Percentiles rank a stretch among this genome's conserved stretches.
These are phyloP conservation scores for Suillus clintonianus DNA, from an alignment of 768 basidiomycete species.

Conservation along the genomic window DNA sequence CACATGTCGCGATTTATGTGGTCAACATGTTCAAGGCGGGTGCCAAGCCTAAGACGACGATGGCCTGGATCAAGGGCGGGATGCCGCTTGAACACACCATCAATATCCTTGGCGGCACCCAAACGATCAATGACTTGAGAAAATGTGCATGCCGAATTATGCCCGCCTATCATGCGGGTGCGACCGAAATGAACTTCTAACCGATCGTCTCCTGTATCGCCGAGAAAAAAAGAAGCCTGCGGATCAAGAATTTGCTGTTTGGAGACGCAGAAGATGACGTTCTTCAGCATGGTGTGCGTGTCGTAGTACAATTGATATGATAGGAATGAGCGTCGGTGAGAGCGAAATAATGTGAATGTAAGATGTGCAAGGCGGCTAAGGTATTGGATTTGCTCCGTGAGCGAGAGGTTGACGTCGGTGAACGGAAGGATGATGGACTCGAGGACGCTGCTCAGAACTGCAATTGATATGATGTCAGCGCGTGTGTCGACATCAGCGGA, in stretches of 20 bases:
- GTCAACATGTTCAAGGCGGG: slow-evolving; percentile 20
- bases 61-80: slow-evolving; percentile 27
- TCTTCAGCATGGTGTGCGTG: slow-evolving; percentile 30
- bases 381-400: background rate
- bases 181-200: background rate
- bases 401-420: background rate
- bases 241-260: slow-evolving; percentile 21
- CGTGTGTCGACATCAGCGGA: background rate
- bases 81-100: slow-evolving; percentile 18
- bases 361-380: background rate
- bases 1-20: slow-evolving; percentile 1
- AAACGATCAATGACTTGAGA: background rate
- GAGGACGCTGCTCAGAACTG: background rate
- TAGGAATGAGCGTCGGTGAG: background rate
- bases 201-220: slow-evolving; percentile 28
- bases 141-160: slow-evolving; percentile 18
- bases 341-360: background rate
- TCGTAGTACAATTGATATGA: slow-evolving; percentile 14
- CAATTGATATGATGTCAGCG: background rate
- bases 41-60: slow-evolving; percentile 11
- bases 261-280: slow-evolving; percentile 12
- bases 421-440: background rate
- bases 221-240: slow-evolving; percentile 19
- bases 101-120: slow-evolving; percentile 14
- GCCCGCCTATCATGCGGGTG: background rate